Evolutionary conservation across 169 alveolate species (phyloP).

Genomic region (Neospora caninum): DNA sequence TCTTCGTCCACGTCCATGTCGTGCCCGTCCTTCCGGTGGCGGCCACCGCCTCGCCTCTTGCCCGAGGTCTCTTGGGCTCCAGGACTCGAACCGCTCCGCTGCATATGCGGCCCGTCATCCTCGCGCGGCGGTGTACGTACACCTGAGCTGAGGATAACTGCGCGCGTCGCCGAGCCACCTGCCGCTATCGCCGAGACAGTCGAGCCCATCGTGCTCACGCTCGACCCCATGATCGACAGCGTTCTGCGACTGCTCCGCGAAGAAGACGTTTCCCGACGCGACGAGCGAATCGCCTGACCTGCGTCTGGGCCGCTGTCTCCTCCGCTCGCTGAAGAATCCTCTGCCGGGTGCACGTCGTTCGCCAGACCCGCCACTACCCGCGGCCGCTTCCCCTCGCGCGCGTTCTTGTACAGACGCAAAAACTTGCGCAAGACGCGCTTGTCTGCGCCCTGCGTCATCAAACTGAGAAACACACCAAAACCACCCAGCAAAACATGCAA

Average conservation of each 20-base stretch:
- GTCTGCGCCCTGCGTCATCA: slow-evolving; percentile 68
- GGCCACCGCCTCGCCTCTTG: neutral
- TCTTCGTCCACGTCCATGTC: slow-evolving; percentile 27
- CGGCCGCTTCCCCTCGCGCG: slow-evolving; percentile 1
- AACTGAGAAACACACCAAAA: slow-evolving; percentile 10
- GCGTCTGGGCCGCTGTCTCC: slow-evolving; percentile 39
- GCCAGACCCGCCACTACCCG: neutral
- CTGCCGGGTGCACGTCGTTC: neutral
- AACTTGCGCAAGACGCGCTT: slow-evolving; percentile 69
- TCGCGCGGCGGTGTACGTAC: slow-evolving; percentile 22
- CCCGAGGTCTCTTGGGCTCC: neutral
- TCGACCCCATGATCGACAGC: neutral
- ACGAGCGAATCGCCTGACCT: neutral
- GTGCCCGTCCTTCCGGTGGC: neutral
- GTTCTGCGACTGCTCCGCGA: neutral
- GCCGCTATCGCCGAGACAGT: neutral
- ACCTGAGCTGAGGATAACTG: slow-evolving; percentile 1
- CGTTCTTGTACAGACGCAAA: slow-evolving; percentile 61
- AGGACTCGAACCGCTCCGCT: neutral
- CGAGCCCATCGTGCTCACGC: neutral
- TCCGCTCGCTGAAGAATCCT: slow-evolving; percentile 31
- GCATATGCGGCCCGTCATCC: neutral
- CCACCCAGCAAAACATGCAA: neutral
- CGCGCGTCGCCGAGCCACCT: neutral
- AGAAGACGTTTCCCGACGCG: neutral